Base-by-base conservation (phyloP, 1,139 yeast genomes). In the Sugiyamaella japonica region DNA sequence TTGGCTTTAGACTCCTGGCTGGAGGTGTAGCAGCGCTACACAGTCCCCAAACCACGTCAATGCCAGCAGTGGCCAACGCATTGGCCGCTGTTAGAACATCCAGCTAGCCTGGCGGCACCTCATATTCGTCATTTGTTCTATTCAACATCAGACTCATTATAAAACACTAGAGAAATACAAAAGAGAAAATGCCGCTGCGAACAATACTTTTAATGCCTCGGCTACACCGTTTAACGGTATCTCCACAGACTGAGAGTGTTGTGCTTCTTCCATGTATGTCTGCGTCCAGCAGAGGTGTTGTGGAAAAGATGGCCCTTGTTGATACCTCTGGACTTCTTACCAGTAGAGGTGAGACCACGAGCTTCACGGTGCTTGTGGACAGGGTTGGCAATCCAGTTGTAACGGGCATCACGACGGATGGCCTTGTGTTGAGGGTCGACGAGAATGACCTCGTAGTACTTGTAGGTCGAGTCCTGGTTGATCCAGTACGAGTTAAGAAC, bases 351-450 rank as follows among this genome's bases (percentile, higher is more conserved):
- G 74, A 93, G 89, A 80, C 98, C 98, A 86, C 99, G 95, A 73
- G 95, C 81, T 82, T 95, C 99, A 83, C 99, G 90, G 89, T 89
- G 97, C 88, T 93, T 93, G 96, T 93, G 99, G 69, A 93, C 99
- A 73, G 99, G 96, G 89, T 89, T 89, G 76, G 80, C 89, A 80
- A 93, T 93, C 99, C 99, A 93, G 97, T 95, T 93, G 95, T 85
- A 85, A 82, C 95, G 87, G 70, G 99, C 86, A 74, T 91, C 97
- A 80, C 96, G 89, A 84, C 97, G 91, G 85, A 93, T 90, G 68
- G 97, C 99, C 83, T 89, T 87, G 88, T 93, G 99, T 73, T 85
- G 83, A 74, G 99, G 99, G 75, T 93, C 99, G 70, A 93, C 90
- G 70, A 89, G 84, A 79, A 91, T 90, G 70, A 93, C 97, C 82